These are phyloP conservation scores for Globisporangium solare DNA, from an alignment of 352 stramenopile genomes.

Conservation along the genomic window DNA sequence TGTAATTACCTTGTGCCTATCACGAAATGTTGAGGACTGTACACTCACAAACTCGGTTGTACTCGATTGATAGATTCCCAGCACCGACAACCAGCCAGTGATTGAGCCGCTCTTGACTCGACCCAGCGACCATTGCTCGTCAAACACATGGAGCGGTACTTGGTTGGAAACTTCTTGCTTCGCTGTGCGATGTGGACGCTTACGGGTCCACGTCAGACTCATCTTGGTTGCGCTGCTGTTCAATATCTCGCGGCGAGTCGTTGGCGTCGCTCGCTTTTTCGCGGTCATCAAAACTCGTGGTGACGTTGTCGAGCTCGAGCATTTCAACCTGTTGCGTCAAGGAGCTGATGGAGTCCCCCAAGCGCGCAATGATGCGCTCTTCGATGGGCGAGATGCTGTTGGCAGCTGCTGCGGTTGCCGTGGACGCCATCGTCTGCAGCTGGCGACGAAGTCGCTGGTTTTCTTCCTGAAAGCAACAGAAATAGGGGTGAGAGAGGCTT, in stretches of 20 bases:
- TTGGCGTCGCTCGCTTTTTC: neutral
- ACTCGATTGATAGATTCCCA: no score
- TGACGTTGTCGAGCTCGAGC: constrained; percentile 27
- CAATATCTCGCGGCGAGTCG: neutral
- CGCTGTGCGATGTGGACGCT: no score
- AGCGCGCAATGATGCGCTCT: constrained; percentile 37
- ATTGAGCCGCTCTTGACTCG: no score
- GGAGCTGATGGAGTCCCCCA: constrained; percentile 40
- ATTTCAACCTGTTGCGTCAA: constrained; percentile 40
- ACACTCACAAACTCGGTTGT: no score
- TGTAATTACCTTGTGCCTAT: no score
- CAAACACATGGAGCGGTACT: no score
- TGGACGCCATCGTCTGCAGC: constrained; percentile 13
- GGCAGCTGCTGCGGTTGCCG: neutral
- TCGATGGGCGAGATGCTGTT: constrained; percentile 27
- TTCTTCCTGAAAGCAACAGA: constrained; percentile 19
- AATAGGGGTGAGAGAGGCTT: no score
- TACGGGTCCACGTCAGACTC: no score
- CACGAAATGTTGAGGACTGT: no score
- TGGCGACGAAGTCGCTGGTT: constrained; percentile 32
- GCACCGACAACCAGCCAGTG: no score
- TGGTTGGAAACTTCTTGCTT: no score
- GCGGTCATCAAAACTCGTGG: neutral
- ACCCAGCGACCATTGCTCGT: no score
- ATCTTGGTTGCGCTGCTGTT: neutral